A percentile compares a stretch with the other conserved stretches of the same genome.
Evolutionary conservation across 106 monocot species (phyloP).

Genomic region (Vanilla planifolia): DNA sequence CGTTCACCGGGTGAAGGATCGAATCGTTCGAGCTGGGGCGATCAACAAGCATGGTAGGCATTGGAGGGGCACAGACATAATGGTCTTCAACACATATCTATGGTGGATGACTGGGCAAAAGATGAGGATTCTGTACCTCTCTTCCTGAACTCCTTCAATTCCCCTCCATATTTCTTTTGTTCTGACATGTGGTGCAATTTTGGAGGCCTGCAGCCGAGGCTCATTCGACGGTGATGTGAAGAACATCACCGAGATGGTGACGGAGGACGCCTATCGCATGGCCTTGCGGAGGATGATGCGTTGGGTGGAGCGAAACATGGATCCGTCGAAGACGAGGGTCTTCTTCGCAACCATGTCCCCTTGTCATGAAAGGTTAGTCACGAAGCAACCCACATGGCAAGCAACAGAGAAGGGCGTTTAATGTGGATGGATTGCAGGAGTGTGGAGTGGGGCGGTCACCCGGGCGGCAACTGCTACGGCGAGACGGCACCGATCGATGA

Average conservation of each 20-base stretch:
- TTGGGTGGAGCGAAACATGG: constrained; percentile 55
- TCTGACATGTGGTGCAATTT: constrained; percentile 6
- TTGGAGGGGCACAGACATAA: constrained; percentile 45
- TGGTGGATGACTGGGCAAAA: constrained; percentile 63
- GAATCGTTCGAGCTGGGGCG: constrained; percentile 22
- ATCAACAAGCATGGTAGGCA: constrained; percentile 47
- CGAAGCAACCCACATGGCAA: not conserved
- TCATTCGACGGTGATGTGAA: constrained; percentile 32
- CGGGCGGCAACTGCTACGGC: constrained; percentile 40
- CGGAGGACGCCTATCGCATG: constrained; percentile 46
- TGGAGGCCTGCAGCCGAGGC: constrained; percentile 38
- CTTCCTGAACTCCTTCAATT: not conserved
- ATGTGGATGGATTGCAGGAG: constrained; percentile 21
- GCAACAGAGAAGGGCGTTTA: too few relatives aligned
- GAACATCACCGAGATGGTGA: constrained; percentile 38
- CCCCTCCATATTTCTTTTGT: not conserved
- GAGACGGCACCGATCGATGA: constrained; percentile 34
- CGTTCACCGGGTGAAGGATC: constrained; percentile 30
- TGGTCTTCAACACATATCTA: constrained; percentile 51
- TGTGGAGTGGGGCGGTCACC: constrained; percentile 33
- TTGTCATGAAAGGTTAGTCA: constrained; percentile 35
- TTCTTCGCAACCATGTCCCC: constrained; percentile 75
- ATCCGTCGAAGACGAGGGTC: constrained; percentile 37
- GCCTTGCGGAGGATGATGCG: constrained; percentile 50
- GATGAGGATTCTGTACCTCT: constrained; percentile 58